A percentile compares a stretch with the other conserved stretches of the same genome.
These are phyloP conservation scores for Tulasnella sp. DNA, from an alignment of 768 basidiomycete genomes.

Conservation along the genomic window DNA sequence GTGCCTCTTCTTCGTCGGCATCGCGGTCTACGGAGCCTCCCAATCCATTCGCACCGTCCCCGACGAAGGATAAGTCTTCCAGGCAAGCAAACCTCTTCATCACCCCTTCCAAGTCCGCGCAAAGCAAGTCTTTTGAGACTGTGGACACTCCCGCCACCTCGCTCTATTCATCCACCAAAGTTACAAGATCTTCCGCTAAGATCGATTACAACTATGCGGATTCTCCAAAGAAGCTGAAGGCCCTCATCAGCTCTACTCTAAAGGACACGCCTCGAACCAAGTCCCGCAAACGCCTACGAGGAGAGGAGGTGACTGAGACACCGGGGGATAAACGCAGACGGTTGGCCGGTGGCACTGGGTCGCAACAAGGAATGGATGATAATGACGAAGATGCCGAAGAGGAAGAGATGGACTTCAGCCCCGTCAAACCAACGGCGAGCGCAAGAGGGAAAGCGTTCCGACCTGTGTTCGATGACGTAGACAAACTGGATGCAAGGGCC, in stretches of 20 bases:
- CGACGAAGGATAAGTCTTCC: background rate
- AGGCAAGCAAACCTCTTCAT: background rate
- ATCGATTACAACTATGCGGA: background rate
- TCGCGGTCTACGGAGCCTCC: slow-evolving; percentile 1
- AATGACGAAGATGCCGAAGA: background rate
- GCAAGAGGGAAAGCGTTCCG: slow-evolving; percentile 10
- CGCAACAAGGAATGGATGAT: background rate
- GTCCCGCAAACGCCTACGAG: slow-evolving; percentile 15
- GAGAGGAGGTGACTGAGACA: slow-evolving; percentile 16
- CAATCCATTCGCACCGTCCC: slow-evolving; percentile 7
- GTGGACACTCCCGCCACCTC: background rate
- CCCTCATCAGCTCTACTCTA: background rate
- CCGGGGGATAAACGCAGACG: slow-evolving; percentile 13
- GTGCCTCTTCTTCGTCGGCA: background rate
- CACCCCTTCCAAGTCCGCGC: background rate
- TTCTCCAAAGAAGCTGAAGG: slow-evolving; percentile 8
- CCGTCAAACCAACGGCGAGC: background rate
- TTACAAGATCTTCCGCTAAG: background rate
- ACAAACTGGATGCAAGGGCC: background rate
- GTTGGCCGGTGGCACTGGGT: background rate
- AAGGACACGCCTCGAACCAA: slow-evolving; percentile 17
- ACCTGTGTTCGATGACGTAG: slow-evolving; percentile 5
- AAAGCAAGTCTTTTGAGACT: background rate
- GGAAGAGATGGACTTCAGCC: slow-evolving; percentile 8
- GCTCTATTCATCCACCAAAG: background rate